These are phyloP conservation scores for Suillus clintonianus DNA, from an alignment of 768 basidiomycete genomes.

Conservation along the genomic window DNA sequence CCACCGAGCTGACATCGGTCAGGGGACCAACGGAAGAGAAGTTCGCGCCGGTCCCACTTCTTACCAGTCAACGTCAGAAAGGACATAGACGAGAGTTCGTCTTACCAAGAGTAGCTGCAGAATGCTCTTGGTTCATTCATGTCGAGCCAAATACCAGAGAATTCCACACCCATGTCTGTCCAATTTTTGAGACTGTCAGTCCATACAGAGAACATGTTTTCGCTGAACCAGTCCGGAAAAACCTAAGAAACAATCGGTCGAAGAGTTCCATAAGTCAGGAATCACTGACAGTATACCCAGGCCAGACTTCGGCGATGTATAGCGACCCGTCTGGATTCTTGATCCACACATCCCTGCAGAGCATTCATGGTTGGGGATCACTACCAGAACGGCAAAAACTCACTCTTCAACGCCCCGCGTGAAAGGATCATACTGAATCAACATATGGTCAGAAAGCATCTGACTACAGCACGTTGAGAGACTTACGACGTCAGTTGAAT, in stretches of 20 bases:
- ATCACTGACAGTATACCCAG: constrained; percentile 61
- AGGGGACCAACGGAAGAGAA: constrained; percentile 60
- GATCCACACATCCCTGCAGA: constrained; percentile 60
- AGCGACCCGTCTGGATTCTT: constrained; percentile 74
- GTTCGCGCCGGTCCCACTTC: constrained; percentile 53
- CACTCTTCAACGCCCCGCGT: constrained; percentile 57
- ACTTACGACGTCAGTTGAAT: constrained; percentile 57
- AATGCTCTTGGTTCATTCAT: constrained; percentile 70
- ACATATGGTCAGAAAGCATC: neutral
- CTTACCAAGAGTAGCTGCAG: constrained; percentile 59
- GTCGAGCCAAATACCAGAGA: constrained; percentile 70
- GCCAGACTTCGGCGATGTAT: constrained; percentile 78
- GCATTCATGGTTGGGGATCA: neutral
- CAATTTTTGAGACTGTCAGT: constrained; percentile 59
- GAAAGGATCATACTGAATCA: constrained; percentile 61
- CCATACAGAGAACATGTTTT: constrained; percentile 59
- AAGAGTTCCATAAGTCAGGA: neutral
- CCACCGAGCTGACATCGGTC: constrained; percentile 46
- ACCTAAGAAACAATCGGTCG: constrained; percentile 30
- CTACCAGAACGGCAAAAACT: constrained; percentile 23
- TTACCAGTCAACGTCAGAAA: neutral
- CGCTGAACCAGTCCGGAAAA: constrained; percentile 64
- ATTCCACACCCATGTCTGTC: constrained; percentile 50
- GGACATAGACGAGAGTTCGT: neutral
- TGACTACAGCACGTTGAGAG: neutral